Conservation (phyloP, 768 basidiomycete genomes). For the Coprinopsis cinerea region DNA sequence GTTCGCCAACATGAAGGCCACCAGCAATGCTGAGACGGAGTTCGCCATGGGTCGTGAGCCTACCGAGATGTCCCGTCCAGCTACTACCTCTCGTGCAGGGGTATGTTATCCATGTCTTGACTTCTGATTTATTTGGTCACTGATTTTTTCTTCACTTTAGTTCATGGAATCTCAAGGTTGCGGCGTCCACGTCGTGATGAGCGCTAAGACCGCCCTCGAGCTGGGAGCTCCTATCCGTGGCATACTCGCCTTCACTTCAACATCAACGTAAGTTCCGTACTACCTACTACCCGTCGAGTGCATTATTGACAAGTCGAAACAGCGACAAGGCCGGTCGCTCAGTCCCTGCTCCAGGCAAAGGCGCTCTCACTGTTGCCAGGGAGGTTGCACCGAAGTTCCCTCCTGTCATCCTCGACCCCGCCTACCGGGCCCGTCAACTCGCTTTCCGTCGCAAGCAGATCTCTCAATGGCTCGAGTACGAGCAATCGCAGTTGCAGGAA, state of each 20-base stretch:
- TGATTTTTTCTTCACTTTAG: slow-evolving; percentile 24
- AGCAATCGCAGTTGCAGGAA: slow-evolving; percentile 76
- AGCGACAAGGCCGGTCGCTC: slow-evolving; percentile 99
- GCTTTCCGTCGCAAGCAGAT: slow-evolving; percentile 94
- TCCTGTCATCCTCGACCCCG: slow-evolving; percentile 73
- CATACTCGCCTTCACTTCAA: slow-evolving; percentile 92
- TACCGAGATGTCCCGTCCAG: slow-evolving; percentile 97
- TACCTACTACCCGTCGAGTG: neutral
- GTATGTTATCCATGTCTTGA: slow-evolving; percentile 43
- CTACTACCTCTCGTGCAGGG: slow-evolving; percentile 92
- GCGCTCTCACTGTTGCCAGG: slow-evolving; percentile 84
- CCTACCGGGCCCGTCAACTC: slow-evolving; percentile 91
- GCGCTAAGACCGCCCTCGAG: slow-evolving; percentile 90
- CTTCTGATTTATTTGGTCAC: slow-evolving; percentile 9
- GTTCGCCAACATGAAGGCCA: slow-evolving; percentile 99
- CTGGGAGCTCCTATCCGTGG: slow-evolving; percentile 92
- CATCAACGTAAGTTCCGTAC: slow-evolving; percentile 67
- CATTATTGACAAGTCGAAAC: slow-evolving; percentile 6
- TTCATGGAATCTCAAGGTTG: slow-evolving; percentile 96
- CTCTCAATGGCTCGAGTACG: slow-evolving; percentile 88
- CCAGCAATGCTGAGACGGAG: slow-evolving; percentile 93
- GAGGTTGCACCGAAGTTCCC: slow-evolving; percentile 77
- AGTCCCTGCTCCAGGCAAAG: slow-evolving; percentile 93
- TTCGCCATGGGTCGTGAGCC: slow-evolving; percentile 99
- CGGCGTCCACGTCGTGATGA: slow-evolving; percentile 97